phyloP scores from a whole-genome alignment of 75 land plant genomes.

The Isoetes taiwanensis region DNA sequence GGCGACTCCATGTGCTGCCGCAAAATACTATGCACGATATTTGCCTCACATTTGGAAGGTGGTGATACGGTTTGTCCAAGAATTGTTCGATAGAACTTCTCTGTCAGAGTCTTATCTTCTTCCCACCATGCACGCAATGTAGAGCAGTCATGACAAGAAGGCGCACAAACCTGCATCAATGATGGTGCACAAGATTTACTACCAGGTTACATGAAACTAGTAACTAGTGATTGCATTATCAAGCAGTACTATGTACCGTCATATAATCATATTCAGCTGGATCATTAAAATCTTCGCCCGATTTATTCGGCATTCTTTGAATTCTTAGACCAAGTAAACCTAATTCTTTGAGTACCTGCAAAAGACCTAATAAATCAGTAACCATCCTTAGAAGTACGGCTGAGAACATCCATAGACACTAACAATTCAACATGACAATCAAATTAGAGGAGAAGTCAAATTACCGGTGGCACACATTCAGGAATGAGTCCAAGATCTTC shows the following conservation, averaged over 20 bases:
- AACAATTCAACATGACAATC: too few relatives aligned
- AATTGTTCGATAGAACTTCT: conserved; percentile 35
- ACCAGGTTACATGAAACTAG: background rate
- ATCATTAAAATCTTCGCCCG: conserved; percentile 73
- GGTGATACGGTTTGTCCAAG: conserved; percentile 50
- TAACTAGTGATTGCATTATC: background rate
- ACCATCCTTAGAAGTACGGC: background rate
- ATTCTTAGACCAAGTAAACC: conserved; percentile 92
- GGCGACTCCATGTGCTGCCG: conserved; percentile 85
- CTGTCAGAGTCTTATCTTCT: conserved; percentile 71
- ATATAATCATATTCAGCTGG: conserved; percentile 85
- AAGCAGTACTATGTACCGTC: conserved; percentile 42
- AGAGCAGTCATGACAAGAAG: conserved; percentile 95
- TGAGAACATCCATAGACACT: too few relatives aligned
- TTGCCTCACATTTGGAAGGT: conserved; percentile 59
- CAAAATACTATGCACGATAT: conserved; percentile 41
- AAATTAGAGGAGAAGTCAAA: background rate
- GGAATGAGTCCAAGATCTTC: conserved; percentile 97
- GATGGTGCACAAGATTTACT: background rate
- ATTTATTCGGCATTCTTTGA: conserved; percentile 88
- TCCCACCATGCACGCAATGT: conserved; percentile 99
- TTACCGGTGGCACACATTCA: conserved; percentile 91
- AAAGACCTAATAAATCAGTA: background rate
- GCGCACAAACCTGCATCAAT: conserved; percentile 78
- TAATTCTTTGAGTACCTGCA: conserved; percentile 88